Conservation (phyloP, 805 yeast genomes). For the Sungouiozyma ichnusensis region DNA sequence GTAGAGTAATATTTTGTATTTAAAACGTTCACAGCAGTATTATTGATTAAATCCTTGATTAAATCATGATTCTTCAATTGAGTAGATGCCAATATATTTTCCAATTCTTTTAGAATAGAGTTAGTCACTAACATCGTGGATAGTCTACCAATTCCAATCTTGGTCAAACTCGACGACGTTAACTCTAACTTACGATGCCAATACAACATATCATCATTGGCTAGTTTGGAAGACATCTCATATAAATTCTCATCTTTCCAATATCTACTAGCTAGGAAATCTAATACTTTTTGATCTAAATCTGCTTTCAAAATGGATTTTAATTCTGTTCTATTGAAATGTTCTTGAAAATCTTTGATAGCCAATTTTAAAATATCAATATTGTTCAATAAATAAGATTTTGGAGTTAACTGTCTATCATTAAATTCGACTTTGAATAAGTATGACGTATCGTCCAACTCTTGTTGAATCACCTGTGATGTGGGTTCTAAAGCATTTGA, state of each 20-base stretch:
- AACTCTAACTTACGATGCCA: slow-evolving; percentile 87
- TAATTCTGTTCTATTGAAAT: slow-evolving; percentile 75
- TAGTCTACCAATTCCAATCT: slow-evolving; percentile 86
- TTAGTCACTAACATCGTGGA: slow-evolving; percentile 77
- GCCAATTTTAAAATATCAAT: slow-evolving; percentile 78
- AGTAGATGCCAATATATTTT: slow-evolving; percentile 60
- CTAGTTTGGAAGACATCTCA: slow-evolving; percentile 40
- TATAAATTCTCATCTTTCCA: slow-evolving; percentile 59
- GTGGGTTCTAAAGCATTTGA: slow-evolving; percentile 82
- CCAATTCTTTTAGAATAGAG: slow-evolving; percentile 68
- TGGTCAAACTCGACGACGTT: slow-evolving; percentile 75
- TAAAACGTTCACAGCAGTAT: slow-evolving; percentile 74
- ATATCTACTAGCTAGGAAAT: slow-evolving; percentile 77
- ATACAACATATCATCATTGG: slow-evolving; percentile 48
- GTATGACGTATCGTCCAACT: slow-evolving; percentile 86
- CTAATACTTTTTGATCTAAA: slow-evolving; percentile 81
- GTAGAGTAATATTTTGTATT: slow-evolving; percentile 76
- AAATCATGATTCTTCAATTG: slow-evolving; percentile 78
- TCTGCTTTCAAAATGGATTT: slow-evolving; percentile 69
- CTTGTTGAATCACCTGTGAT: slow-evolving; percentile 72
- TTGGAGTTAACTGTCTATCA: slow-evolving; percentile 88
- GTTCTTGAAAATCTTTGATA: slow-evolving; percentile 75
- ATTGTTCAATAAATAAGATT: slow-evolving; percentile 85
- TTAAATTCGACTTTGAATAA: slow-evolving; percentile 93
- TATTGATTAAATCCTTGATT: slow-evolving; percentile 69